Evolutionary conservation across 345 rosid species (phyloP).

Genomic region (Psidium friedrichsthalianum): DNA sequence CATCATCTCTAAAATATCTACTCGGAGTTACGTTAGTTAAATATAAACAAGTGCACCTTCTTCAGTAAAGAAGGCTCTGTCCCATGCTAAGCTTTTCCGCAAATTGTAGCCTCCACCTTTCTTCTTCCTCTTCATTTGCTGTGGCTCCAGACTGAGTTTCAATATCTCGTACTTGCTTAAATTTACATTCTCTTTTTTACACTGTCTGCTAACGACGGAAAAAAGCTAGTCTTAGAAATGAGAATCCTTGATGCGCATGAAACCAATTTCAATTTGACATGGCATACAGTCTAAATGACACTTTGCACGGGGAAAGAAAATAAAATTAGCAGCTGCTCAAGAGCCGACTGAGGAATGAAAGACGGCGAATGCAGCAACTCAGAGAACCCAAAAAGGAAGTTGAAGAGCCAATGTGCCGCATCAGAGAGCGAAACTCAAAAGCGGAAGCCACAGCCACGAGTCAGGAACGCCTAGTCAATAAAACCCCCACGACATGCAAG

Average conservation of each 20-base stretch:
- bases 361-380: too few relatives aligned
- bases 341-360: too few relatives aligned
- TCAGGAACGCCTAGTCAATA: too few relatives aligned
- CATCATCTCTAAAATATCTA: not conserved
- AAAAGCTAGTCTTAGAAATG: slow-evolving; percentile 3
- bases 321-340: too few relatives aligned
- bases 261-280: too few relatives aligned
- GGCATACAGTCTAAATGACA: too few relatives aligned
- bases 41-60: slow-evolving; percentile 42
- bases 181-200: slow-evolving; percentile 39
- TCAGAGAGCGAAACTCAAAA: too few relatives aligned
- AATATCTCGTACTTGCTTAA: slow-evolving; percentile 29
- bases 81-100: slow-evolving; percentile 92
- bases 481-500: not conserved
- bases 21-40: not conserved
- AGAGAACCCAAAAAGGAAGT: too few relatives aligned
- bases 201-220: not conserved
- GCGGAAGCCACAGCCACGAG: too few relatives aligned
- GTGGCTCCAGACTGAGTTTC: slow-evolving; percentile 56
- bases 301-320: too few relatives aligned
- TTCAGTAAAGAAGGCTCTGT: slow-evolving; percentile 78
- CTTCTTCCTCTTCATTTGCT: slow-evolving; percentile 85
- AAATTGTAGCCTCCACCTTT: slow-evolving; percentile 64
- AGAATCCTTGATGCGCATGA: too few relatives aligned
- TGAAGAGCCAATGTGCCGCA: too few relatives aligned